Base-by-base conservation (phyloP, 2,329 filamentous ascomycete genomes). In the Aspergillus sp. region DNA sequence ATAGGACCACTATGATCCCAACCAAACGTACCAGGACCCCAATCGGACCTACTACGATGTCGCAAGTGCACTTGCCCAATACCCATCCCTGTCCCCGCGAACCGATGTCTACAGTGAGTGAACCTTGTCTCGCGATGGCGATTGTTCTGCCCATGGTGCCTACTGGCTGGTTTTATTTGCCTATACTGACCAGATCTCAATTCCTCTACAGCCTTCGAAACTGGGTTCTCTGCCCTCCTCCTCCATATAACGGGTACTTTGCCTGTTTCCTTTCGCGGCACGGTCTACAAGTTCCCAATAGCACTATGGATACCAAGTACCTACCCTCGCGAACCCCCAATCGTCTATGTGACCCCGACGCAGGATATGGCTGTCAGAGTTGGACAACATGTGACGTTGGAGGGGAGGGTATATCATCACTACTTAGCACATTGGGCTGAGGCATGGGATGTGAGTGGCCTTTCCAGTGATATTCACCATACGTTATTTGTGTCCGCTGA, bases 371-470 rank as follows among this genome's bases (percentile, higher is more conserved):
- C 86, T 52, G 85, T 98, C 34, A 80, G 91, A 13, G 89, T 90
- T 1, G 93, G 93, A 1, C 93, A 98, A 62, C 90, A 98, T 72
- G 90, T 98, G 47, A 90, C 93, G 60, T 83, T 88, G 5, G 91
- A 97, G 59, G 93, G 93, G 27, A 85, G 88, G 63, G 81, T 97
- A 51, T 98, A 97, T 64, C 93, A 98, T 64, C 93, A 93, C 32
- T 98, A 97, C 65, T 73, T 98, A 37, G 88, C 89, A 29, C 84
- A 89, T 49, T 98, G 93, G 93, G 73, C 78, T 29, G 83, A 88
- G 53, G 91, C 87, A 56, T 93, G 88, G 86, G 88, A 95, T 80
- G 88, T 94, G 67, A 72, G 86, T 81, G 19, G 39, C 19, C n/a
- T 28, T 33, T 27, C 34, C n/a, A 28, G 10, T 8, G 28, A 9